These are phyloP conservation scores for Agapanthus africanus DNA, from an alignment of 106 monocot species.

Conservation along the genomic window DNA sequence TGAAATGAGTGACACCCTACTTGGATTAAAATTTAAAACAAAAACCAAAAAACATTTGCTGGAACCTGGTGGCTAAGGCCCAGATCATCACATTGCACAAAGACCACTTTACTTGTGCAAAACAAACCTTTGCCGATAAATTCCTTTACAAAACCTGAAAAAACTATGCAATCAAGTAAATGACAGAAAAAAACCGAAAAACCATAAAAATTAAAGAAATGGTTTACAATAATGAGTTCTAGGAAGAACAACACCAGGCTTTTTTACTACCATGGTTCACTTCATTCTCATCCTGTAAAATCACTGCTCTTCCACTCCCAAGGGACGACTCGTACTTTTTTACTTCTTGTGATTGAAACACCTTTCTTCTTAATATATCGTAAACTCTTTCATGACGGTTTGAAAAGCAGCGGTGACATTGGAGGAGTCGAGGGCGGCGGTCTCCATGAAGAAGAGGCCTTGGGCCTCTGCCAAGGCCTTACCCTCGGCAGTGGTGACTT, in stretches of 20 bases:
- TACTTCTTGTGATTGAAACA: constrained; percentile 16
- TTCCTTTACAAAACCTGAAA: constrained; percentile 9
- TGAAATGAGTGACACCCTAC: too few species aligned
- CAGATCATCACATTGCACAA: too few species aligned
- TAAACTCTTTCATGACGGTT: constrained; percentile 19
- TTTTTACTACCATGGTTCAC: background rate
- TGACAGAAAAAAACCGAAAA: background rate
- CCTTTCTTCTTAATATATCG: constrained; percentile 20
- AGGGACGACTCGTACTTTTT: constrained; percentile 10
- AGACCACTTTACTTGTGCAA: too few species aligned
- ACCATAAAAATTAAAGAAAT: background rate
- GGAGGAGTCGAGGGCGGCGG: constrained; percentile 16
- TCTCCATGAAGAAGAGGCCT: constrained; percentile 23
- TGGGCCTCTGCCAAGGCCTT: constrained; percentile 16
- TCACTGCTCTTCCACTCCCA: constrained; percentile 12
- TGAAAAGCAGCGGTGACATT: constrained; percentile 17
- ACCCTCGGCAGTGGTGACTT: constrained; percentile 16
- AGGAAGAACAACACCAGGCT: constrained; percentile 5
- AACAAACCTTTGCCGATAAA: constrained; percentile 3
- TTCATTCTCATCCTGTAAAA: constrained; percentile 1
- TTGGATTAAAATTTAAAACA: too few species aligned
- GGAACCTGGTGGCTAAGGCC: too few species aligned
- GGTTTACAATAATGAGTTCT: background rate
- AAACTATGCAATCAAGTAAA: constrained; percentile 8
- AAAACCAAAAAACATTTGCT: too few species aligned